These are phyloP conservation scores for Polyporus tsugae DNA, from an alignment of 1,284 basidiomycete species.

Conservation along the genomic window DNA sequence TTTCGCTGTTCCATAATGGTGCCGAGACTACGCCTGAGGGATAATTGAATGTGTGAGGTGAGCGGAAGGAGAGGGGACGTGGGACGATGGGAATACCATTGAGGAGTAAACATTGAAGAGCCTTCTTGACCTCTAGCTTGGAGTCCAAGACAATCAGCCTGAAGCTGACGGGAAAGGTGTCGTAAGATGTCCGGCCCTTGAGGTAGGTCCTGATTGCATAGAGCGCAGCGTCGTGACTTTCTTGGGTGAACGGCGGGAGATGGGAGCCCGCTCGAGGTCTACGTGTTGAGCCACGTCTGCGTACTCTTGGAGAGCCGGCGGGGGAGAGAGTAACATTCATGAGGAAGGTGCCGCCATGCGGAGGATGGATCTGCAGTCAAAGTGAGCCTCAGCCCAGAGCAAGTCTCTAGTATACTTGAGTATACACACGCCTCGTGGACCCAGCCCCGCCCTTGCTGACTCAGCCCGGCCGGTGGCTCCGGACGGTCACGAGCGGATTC, in stretches of 20 bases:
- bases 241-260: constrained; percentile 63
- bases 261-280: constrained; percentile 67
- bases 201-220: constrained; percentile 84
- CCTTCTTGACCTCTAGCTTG: constrained; percentile 93
- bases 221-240: constrained; percentile 80
- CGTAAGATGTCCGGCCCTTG: constrained; percentile 88
- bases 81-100: constrained; percentile 66
- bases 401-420: neutral
- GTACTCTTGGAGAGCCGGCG: constrained; percentile 45
- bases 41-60: constrained; percentile 12
- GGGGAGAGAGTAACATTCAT: constrained; percentile 54
- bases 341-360: constrained; percentile 35
- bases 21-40: constrained; percentile 93
- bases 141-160: constrained; percentile 96
- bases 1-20: constrained; percentile 96
- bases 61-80: constrained; percentile 11
- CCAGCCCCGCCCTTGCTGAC: neutral
- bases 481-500: too few species aligned
- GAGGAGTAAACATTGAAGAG: constrained; percentile 86
- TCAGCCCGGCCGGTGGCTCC: constrained; percentile 8
- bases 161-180: constrained; percentile 96
- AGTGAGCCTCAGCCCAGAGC: neutral
- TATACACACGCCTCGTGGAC: too few species aligned
- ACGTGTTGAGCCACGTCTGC: constrained; percentile 51
- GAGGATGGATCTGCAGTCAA: constrained; percentile 24